A percentile compares a stretch with the other conserved stretches of the same genome.
phyloP scores from a whole-genome alignment of 2,329 filamentous ascomycete genomes.

The Pseudonectria buxi region DNA sequence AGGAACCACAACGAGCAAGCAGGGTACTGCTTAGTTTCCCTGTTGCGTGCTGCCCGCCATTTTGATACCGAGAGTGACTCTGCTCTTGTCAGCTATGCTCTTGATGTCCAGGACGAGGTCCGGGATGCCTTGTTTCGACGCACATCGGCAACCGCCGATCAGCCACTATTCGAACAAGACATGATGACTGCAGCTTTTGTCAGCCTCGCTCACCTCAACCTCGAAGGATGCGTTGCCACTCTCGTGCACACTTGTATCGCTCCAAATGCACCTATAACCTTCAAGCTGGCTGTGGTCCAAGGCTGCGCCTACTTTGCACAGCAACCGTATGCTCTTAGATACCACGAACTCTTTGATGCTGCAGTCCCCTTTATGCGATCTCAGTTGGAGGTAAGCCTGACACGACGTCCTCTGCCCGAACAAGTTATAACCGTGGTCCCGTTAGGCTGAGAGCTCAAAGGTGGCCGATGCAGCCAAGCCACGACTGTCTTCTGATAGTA shows the following conservation, averaged over 20 bases:
- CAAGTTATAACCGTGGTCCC: too few relatives aligned
- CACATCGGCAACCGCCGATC: constrained; percentile 39
- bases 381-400: constrained; percentile 46
- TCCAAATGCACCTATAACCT: constrained; percentile 48
- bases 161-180: constrained; percentile 52
- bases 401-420: neutral
- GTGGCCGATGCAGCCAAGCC: constrained; percentile 4
- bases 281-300: constrained; percentile 57
- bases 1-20: constrained; percentile 60
- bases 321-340: constrained; percentile 41
- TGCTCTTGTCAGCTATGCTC: constrained; percentile 57
- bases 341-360: constrained; percentile 48
- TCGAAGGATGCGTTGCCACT: constrained; percentile 50
- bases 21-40: constrained; percentile 56
- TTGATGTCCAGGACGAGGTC: constrained; percentile 65
- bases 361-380: constrained; percentile 50
- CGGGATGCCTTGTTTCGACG: constrained; percentile 58
- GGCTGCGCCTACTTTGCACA: constrained; percentile 57
- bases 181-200: constrained; percentile 62
- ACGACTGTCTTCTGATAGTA: constrained; percentile 6
- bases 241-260: constrained; percentile 52
- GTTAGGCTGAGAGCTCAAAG: constrained; percentile 14
- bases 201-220: constrained; percentile 54
- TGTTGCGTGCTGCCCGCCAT: constrained; percentile 57
- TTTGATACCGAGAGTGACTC: constrained; percentile 58